Evolutionary conservation across 345 rosid species (phyloP).

Genomic region (Hibiscus syriacus): DNA sequence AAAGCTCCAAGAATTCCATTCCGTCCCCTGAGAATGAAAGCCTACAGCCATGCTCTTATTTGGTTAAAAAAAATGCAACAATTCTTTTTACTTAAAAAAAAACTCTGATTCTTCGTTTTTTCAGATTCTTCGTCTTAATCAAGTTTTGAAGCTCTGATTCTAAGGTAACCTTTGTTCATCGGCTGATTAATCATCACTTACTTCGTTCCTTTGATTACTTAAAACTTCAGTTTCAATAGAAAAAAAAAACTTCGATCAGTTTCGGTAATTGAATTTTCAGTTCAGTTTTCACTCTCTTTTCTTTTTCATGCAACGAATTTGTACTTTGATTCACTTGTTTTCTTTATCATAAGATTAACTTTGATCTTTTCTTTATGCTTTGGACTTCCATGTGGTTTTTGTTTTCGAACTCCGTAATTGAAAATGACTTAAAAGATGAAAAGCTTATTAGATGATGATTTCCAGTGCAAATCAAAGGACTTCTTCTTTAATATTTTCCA

Average conservation of each 20-base stretch:
- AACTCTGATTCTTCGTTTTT: neutral
- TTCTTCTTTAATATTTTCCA: neutral
- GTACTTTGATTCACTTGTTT: neutral
- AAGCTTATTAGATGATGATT: slow-evolving; percentile 2
- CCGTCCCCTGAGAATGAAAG: slow-evolving; percentile 15
- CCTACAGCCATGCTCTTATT: slow-evolving; percentile 15
- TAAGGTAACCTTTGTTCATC: slow-evolving; percentile 23
- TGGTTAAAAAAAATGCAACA: too few relatives aligned
- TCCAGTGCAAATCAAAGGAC: neutral
- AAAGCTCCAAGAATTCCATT: slow-evolving; percentile 23
- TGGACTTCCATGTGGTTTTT: neutral
- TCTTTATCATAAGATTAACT: neutral
- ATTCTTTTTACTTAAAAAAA: too few relatives aligned
- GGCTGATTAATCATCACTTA: neutral
- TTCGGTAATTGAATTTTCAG: neutral
- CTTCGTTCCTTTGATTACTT: slow-evolving; percentile 7
- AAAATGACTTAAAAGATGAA: neutral
- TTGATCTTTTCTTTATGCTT: neutral
- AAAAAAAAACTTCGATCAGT: slow-evolving; percentile 4
- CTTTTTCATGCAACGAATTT: neutral
- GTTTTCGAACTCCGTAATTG: neutral
- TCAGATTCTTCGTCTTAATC: slow-evolving; percentile 1
- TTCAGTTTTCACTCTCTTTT: neutral
- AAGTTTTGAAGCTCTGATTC: neutral
- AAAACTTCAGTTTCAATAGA: neutral